These are phyloP conservation scores for Chenopodium formosanum DNA, from an alignment of 148 eudicot species.

Conservation along the genomic window DNA sequence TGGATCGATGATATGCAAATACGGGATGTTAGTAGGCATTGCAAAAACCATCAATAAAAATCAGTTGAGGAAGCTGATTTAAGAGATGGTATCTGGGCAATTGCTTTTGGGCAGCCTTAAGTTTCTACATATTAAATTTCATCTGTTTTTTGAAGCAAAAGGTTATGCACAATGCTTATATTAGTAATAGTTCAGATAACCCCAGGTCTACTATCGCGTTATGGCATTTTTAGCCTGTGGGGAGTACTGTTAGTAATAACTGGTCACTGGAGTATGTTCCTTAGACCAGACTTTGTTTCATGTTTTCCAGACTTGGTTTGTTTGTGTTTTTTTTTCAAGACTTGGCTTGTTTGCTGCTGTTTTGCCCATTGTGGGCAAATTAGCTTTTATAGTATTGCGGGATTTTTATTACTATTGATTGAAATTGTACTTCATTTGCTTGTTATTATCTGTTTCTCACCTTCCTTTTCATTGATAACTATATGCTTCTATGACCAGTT, in stretches of 20 bases:
- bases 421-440: background rate
- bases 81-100: constrained; percentile 15
- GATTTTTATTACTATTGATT: background rate
- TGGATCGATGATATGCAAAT: constrained; percentile 15
- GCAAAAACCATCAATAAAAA: constrained; percentile 10
- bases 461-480: background rate
- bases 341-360: background rate
- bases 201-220: constrained; percentile 9
- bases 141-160: constrained; percentile 5
- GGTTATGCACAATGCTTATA: constrained; percentile 15
- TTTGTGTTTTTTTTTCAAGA: background rate
- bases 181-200: constrained; percentile 24
- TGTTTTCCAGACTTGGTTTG: background rate
- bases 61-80: constrained; percentile 21
- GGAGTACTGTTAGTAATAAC: constrained; percentile 15
- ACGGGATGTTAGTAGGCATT: constrained; percentile 16
- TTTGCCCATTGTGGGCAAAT: background rate
- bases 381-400: constrained; percentile 9
- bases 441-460: background rate
- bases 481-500: background rate
- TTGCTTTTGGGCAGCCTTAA: constrained; percentile 22
- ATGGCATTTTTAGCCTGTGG: background rate
- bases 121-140: constrained; percentile 1
- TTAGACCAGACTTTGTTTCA: background rate
- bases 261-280: constrained; percentile 19